These are phyloP conservation scores for Rhododendron kiyosumense DNA, from an alignment of 148 eudicot genomes.

Conservation along the genomic window DNA sequence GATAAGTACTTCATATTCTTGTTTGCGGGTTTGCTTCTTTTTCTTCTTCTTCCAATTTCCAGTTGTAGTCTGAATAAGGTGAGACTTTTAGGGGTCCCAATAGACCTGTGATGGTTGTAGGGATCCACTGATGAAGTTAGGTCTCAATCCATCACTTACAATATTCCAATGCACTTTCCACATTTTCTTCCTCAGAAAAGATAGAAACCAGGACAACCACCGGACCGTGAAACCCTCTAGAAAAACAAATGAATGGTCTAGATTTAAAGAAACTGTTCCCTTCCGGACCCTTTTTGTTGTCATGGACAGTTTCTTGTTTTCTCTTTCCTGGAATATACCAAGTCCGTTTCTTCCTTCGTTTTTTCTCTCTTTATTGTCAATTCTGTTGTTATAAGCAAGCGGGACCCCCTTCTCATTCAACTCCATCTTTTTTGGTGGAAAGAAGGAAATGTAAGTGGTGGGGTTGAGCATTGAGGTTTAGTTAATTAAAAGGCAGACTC, in stretches of 20 bases:
- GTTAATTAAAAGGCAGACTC: background rate
- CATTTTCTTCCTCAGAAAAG: too few relatives aligned
- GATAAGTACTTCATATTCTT: background rate
- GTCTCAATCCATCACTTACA: conserved; percentile 5
- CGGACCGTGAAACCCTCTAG: too few relatives aligned
- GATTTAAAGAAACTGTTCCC: too few relatives aligned
- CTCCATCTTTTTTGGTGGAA: background rate
- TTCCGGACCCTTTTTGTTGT: too few relatives aligned
- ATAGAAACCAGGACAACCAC: too few relatives aligned
- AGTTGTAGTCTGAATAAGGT: background rate
- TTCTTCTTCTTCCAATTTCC: background rate
- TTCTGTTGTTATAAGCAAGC: background rate
- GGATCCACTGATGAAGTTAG: conserved; percentile 14
- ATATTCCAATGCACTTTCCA: background rate
- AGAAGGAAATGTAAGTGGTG: conserved; percentile 7
- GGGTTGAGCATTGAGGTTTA: conserved; percentile 1
- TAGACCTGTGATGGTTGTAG: background rate
- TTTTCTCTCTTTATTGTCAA: background rate
- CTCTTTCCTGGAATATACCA: too few relatives aligned
- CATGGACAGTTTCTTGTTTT: too few relatives aligned
- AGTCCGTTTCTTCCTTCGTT: too few relatives aligned
- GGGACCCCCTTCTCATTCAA: background rate
- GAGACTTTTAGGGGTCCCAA: conserved; percentile 1
- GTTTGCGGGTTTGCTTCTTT: background rate
- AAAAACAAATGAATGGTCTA: too few relatives aligned